Evolutionary conservation across 139 green algal genomes (phyloP).

Genomic region (Chlamydomonas applanata): DNA sequence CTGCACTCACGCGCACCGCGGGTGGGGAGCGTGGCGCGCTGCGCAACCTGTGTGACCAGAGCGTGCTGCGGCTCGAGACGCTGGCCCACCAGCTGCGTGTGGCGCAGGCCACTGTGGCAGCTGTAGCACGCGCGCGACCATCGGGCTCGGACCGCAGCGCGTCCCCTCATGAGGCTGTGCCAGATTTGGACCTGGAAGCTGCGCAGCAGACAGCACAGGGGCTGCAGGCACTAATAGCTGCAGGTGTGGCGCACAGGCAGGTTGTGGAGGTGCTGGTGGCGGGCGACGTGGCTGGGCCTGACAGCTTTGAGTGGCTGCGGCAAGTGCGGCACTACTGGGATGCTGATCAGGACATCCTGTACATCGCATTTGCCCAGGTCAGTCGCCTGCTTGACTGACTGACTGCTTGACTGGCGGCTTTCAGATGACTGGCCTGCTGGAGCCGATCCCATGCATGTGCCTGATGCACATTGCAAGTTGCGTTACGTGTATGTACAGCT

Average conservation of each 20-base stretch:
- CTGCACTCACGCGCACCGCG: constrained; percentile 15
- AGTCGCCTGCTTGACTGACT: background rate
- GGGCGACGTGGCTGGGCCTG: constrained; percentile 12
- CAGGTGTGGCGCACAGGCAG: constrained; percentile 36
- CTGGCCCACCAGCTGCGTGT: constrained; percentile 38
- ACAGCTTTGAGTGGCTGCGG: constrained; percentile 32
- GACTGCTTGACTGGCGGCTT: too few relatives aligned
- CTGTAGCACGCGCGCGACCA: too few relatives aligned
- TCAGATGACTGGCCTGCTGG: too few relatives aligned
- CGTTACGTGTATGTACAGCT: too few relatives aligned
- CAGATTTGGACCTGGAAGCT: background rate
- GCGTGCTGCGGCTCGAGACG: constrained; percentile 35
- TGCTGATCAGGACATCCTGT: constrained; percentile 2
- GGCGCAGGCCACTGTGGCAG: background rate
- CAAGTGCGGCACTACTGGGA: constrained; percentile 50
- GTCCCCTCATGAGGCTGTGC: background rate
- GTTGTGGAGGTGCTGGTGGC: constrained; percentile 37
- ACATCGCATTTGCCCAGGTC: constrained; percentile 32
- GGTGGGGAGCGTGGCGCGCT: constrained; percentile 28
- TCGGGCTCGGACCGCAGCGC: too few relatives aligned
- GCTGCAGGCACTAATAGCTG: constrained; percentile 32
- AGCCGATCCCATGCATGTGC: too few relatives aligned
- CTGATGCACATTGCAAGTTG: too few relatives aligned
- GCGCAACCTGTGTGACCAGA: constrained; percentile 33
- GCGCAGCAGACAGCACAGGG: constrained; percentile 10